These are phyloP conservation scores for Candida glucosophila DNA, from an alignment of 1,139 yeast genomes.

Conservation along the genomic window DNA sequence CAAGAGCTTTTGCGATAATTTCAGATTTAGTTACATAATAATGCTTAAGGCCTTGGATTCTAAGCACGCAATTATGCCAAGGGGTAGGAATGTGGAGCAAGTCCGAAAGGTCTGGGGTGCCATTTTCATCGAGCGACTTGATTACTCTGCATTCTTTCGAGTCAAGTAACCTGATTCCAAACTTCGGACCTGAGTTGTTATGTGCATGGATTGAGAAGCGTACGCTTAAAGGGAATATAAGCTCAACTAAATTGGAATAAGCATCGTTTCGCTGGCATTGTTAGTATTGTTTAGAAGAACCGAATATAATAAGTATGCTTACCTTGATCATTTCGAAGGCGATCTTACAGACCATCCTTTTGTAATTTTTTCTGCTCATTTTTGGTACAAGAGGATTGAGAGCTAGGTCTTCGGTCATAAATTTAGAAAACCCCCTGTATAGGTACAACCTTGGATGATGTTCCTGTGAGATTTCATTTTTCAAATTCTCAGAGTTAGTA, in stretches of 20 bases:
- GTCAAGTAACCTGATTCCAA: constrained; percentile 43
- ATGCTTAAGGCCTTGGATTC: constrained; percentile 20
- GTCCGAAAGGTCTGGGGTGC: constrained; percentile 26
- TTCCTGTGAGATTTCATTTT: constrained; percentile 25
- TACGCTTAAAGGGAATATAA: constrained; percentile 50
- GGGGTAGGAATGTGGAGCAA: constrained; percentile 58
- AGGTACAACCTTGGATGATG: constrained; percentile 44
- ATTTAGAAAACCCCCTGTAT: constrained; percentile 49
- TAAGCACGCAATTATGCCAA: constrained; percentile 53
- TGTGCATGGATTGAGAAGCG: constrained; percentile 58
- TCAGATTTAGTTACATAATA: constrained; percentile 21
- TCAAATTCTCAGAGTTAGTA: constrained; percentile 28
- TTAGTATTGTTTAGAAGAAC: constrained; percentile 6
- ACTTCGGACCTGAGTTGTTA: constrained; percentile 49
- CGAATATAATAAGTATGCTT: constrained; percentile 3
- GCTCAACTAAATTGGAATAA: constrained; percentile 52
- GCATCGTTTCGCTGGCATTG: constrained; percentile 43
- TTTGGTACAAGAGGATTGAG: constrained; percentile 27
- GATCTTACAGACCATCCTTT: constrained; percentile 42
- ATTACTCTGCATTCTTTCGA: constrained; percentile 31
- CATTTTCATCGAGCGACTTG: constrained; percentile 19
- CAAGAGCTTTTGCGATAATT: constrained; percentile 15
- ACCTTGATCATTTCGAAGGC: constrained; percentile 56
- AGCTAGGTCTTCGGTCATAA: constrained; percentile 51
- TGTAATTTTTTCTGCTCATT: constrained; percentile 39